Conservation (phyloP, 2,329 filamentous ascomycete genomes). For the Leptodontidium sp. region DNA sequence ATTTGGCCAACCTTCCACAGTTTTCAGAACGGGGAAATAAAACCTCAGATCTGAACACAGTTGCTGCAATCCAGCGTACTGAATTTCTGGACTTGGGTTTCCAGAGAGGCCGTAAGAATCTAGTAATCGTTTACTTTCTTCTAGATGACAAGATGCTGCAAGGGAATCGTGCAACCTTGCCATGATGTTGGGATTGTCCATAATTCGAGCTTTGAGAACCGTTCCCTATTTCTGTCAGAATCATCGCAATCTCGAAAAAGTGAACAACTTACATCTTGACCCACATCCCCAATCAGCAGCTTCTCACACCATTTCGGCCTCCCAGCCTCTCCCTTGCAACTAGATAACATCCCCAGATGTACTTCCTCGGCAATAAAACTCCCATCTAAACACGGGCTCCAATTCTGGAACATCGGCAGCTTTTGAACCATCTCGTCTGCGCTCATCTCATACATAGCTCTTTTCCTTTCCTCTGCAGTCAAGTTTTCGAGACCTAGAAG, state of each 20-base stretch:
- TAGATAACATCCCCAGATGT: constrained; percentile 23
- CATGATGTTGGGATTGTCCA: constrained; percentile 29
- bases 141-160: not conserved
- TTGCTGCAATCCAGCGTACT: constrained; percentile 27
- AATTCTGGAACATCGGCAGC: constrained; percentile 31
- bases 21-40: constrained; percentile 24
- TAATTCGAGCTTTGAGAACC: constrained; percentile 30
- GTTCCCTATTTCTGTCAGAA: constrained; percentile 26
- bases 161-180: constrained; percentile 20
- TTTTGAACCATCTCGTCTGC: constrained; percentile 21
- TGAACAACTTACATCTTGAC: constrained; percentile 29
- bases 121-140: constrained; percentile 19
- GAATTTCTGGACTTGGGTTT: not conserved
- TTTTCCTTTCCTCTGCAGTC: constrained; percentile 9
- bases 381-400: constrained; percentile 33
- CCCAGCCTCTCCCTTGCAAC: constrained; percentile 11
- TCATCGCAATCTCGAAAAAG: no score
- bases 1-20: constrained; percentile 19
- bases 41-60: constrained; percentile 33
- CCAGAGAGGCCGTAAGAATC: constrained; percentile 21
- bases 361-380: constrained; percentile 26
- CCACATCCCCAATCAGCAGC: constrained; percentile 31
- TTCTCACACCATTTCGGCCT: constrained; percentile 32
- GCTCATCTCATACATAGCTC: constrained; percentile 17
- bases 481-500: constrained; percentile 13